Percentiles rank a stretch among this genome's conserved stretches.
phyloP scores from a whole-genome alignment of 177 flowering plant species.

The Tripterygium wilfordii region DNA sequence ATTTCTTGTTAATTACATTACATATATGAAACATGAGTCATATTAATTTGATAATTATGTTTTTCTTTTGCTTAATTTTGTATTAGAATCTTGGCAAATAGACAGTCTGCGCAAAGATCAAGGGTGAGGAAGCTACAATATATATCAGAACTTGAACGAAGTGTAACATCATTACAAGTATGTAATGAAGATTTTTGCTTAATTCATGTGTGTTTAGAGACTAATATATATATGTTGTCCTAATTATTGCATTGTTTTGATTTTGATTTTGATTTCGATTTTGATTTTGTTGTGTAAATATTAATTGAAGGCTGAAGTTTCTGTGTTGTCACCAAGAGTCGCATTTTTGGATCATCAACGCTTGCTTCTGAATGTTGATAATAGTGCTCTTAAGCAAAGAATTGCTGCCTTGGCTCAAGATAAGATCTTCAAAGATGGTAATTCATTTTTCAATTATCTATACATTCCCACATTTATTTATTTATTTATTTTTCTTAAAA shows the following conservation, averaged over 20 bases:
- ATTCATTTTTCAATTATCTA: neutral
- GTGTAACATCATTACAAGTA: constrained; percentile 83
- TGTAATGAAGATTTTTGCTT: constrained; percentile 1
- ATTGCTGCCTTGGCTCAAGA: constrained; percentile 93
- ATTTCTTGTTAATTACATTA: no score
- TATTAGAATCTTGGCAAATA: constrained; percentile 78
- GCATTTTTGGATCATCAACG: constrained; percentile 87
- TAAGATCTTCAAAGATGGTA: constrained; percentile 89
- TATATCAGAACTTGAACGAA: constrained; percentile 92
- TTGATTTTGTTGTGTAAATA: neutral
- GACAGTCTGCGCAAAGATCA: constrained; percentile 94
- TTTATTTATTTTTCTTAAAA: no score
- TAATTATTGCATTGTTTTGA: no score
- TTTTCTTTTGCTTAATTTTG: neutral
- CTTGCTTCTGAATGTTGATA: constrained; percentile 79
- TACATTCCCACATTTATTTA: no score
- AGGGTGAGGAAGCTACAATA: constrained; percentile 93
- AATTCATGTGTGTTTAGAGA: no score
- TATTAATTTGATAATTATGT: no score
- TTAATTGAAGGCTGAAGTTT: constrained; percentile 84
- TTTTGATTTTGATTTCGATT: neutral
- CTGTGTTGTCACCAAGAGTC: constrained; percentile 79
- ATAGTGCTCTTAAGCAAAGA: constrained; percentile 86
- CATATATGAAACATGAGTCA: no score
- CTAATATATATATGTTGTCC: no score